Evolutionary conservation across 1,284 basidiomycete species (phyloP).

Genomic region (Gymnopus androsaceus): DNA sequence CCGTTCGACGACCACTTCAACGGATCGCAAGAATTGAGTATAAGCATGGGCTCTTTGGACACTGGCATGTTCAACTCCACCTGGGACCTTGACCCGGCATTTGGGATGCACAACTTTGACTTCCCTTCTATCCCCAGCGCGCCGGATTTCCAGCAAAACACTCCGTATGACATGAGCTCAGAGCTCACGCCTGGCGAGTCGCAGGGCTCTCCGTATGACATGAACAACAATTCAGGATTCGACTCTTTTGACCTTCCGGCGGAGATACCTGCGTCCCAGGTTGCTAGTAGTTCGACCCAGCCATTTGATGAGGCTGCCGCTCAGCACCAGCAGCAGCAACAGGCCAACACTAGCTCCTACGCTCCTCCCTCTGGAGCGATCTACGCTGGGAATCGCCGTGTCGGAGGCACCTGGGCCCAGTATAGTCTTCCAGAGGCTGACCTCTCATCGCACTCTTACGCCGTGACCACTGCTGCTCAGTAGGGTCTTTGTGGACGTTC

Average conservation of each 20-base stretch:
- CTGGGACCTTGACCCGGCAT: no score
- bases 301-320: neutral
- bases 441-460: constrained; percentile 1
- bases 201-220: neutral
- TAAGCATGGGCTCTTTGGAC: constrained; percentile 27
- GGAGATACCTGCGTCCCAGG: neutral
- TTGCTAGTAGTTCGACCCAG: neutral
- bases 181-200: neutral
- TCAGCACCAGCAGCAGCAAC: neutral
- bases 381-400: constrained; percentile 49
- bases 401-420: constrained; percentile 53
- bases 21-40: constrained; percentile 35
- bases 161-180: neutral
- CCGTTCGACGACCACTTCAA: constrained; percentile 32
- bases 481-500: neutral
- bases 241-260: neutral
- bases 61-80: neutral
- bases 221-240: constrained; percentile 6
- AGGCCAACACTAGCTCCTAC: constrained; percentile 32
- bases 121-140: no score
- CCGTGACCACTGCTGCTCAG: constrained; percentile 1
- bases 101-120: no score
- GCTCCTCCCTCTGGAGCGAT: constrained; percentile 56
- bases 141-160: neutral
- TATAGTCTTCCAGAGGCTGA: constrained; percentile 25